Percentiles rank a stretch among this genome's conserved stretches.
phyloP scores from a whole-genome alignment of 2,329 filamentous ascomycete genomes.

The Myotisia sp. region DNA sequence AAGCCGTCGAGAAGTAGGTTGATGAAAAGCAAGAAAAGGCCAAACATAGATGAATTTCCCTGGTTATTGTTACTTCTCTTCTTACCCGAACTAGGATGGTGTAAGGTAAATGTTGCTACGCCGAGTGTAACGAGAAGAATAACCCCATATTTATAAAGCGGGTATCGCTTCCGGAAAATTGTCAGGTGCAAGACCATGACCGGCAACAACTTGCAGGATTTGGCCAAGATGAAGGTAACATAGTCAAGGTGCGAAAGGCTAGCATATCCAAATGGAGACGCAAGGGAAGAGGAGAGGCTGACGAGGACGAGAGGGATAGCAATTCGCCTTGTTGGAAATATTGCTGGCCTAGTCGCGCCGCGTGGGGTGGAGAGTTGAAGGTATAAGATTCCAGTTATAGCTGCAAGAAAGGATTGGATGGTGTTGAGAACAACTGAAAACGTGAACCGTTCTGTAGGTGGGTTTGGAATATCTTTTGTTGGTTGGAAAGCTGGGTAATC shows the following conservation, averaged over 20 bases:
- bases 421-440: conserved; percentile 95
- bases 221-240: conserved; percentile 92
- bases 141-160: conserved; percentile 91
- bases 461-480: conserved; percentile 29
- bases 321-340: conserved; percentile 66
- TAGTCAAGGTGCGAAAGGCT: conserved; percentile 90
- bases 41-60: conserved; percentile 51
- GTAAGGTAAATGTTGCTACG: conserved; percentile 88
- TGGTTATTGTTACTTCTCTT: conserved; percentile 37
- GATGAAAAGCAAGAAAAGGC: conserved; percentile 66
- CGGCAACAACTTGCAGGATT: conserved; percentile 95
- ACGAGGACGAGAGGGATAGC: conserved; percentile 69
- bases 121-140: conserved; percentile 81
- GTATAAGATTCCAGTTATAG: conserved; percentile 67
- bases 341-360: conserved; percentile 32
- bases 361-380: conserved; percentile 50
- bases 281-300: conserved; percentile 72
- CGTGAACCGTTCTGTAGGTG: conserved; percentile 58
- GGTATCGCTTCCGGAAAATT: conserved; percentile 76
- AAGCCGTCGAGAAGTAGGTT: conserved; percentile 93
- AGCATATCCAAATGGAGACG: conserved; percentile 91
- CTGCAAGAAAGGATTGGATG: conserved; percentile 81
- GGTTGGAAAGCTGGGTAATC: conserved; percentile 51
- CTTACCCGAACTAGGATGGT: conserved; percentile 51
- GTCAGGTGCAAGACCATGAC: conserved; percentile 96